Conservation (phyloP, 2,329 filamentous ascomycete species). For the Xylaria sp. region DNA sequence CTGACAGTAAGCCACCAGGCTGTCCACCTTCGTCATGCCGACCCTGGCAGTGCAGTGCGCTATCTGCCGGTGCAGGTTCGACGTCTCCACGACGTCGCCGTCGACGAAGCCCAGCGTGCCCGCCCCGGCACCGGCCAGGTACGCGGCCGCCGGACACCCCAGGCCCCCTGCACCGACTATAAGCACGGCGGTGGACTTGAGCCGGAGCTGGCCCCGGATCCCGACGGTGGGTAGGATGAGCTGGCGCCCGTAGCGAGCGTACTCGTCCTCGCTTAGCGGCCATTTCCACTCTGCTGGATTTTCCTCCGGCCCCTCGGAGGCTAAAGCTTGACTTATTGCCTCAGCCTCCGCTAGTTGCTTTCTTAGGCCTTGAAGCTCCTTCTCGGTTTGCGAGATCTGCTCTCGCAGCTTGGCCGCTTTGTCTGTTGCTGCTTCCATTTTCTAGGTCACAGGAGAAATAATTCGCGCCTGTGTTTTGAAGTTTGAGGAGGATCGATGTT, state of each 20-base stretch:
- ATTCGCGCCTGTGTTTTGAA: slow-evolving; percentile 1
- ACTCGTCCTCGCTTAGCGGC: slow-evolving; percentile 74
- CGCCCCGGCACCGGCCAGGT: slow-evolving; percentile 86
- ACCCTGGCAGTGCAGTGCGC: slow-evolving; percentile 73
- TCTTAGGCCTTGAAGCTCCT: slow-evolving; percentile 50
- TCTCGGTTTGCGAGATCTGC: slow-evolving; percentile 53
- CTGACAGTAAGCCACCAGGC: slow-evolving; percentile 57
- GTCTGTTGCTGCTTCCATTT: slow-evolving; percentile 16
- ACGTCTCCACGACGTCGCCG: slow-evolving; percentile 83
- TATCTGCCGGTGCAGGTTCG: slow-evolving; percentile 92
- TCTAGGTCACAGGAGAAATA: not conserved
- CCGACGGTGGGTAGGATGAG: slow-evolving; percentile 86
- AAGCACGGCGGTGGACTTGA: slow-evolving; percentile 72
- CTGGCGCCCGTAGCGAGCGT: slow-evolving; percentile 85
- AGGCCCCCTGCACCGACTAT: slow-evolving; percentile 87
- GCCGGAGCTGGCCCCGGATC: slow-evolving; percentile 73
- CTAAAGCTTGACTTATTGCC: slow-evolving; percentile 18
- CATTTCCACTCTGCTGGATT: slow-evolving; percentile 53
- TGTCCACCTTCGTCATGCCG: slow-evolving; percentile 79
- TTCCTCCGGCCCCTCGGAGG: slow-evolving; percentile 4
- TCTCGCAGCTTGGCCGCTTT: slow-evolving; percentile 45
- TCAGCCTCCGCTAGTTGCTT: slow-evolving; percentile 49
- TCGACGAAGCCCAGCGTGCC: slow-evolving; percentile 84
- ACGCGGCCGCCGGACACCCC: slow-evolving; percentile 90
- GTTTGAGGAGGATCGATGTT: not conserved